Evolutionary conservation across 495 filamentous ascomycete genomes (phyloP), one percentile per base, ranked within the genome.

Genomic region (Xylaria castorea): DNA sequence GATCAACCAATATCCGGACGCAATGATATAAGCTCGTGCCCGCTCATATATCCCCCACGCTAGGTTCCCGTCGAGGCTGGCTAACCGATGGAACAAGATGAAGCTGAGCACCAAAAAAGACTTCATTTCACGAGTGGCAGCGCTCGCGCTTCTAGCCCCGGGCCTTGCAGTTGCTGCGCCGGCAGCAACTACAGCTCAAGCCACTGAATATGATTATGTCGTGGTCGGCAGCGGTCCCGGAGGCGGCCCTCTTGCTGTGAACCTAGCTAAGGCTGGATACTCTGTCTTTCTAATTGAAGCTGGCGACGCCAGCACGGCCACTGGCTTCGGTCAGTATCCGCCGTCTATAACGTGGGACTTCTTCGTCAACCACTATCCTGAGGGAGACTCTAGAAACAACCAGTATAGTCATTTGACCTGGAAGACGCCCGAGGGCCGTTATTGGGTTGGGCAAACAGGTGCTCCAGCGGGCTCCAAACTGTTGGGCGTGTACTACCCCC

Each of bases 281-380:
- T 87, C 82, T 38, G 86, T 87, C 1, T 83, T 91, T 7, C 74
- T 91, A 2, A 79, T 91, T 58, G 89, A 91, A 68, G 86, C 89
- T 9, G 89, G 89, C 42, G 84, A 87, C 71, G 87, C 89, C 46
- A 77, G 73, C 73, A 75, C 77, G 1, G 71, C 75, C 27, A 61
- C 60, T 22, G 75, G 75, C 25, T 76, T 80, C 61, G 80, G 76
- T 0, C 68, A 73, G 11, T 81, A 81, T 68, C 77, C 78, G 30
- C 80, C 80, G 4, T 71, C 78, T n/a, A 74, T 82, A 11, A 81
- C 79, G 1, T 82, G 79, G 80, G 80, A 82, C 65, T 82, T 81
- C 62, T 82, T 74, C 53, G 80, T 81, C 64, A 79, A 77, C 65
- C 80, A 82, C 73, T 81, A 81, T 42, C 78, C 79, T 16, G 78